Percentiles rank a stretch among this genome's conserved stretches.
These are phyloP conservation scores for Globisporangium middletonii DNA, from an alignment of 352 stramenopile species.

Conservation along the genomic window DNA sequence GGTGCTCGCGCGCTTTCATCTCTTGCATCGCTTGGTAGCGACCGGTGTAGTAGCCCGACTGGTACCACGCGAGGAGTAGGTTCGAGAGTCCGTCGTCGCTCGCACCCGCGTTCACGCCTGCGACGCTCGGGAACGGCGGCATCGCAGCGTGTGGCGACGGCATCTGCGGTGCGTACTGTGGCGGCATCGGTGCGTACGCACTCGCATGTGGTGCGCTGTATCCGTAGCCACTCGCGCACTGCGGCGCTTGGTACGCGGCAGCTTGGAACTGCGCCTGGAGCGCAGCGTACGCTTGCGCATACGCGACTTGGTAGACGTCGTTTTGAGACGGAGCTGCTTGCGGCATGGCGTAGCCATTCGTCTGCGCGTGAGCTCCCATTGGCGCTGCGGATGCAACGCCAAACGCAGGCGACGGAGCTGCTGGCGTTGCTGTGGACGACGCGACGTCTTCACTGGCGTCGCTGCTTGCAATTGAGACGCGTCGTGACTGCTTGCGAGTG, in stretches of 20 bases:
- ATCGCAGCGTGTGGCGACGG: constrained; percentile 6
- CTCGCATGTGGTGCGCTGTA: constrained; percentile 8
- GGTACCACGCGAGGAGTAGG: constrained; percentile 78
- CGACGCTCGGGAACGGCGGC: constrained; percentile 11
- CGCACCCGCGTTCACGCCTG: constrained; percentile 15
- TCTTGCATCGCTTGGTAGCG: constrained; percentile 76
- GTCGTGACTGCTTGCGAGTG: constrained; percentile 19
- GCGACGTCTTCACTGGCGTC: constrained; percentile 17
- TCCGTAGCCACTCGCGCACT: constrained; percentile 9
- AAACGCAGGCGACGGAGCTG: neutral
- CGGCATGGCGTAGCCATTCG: constrained; percentile 3
- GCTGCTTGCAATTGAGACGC: constrained; percentile 17
- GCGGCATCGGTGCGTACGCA: constrained; percentile 9
- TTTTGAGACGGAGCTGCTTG: constrained; percentile 1
- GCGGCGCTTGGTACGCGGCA: constrained; percentile 6
- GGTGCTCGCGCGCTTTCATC: constrained; percentile 33
- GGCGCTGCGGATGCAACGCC: neutral
- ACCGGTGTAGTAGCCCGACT: constrained; percentile 78
- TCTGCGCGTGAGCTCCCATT: neutral
- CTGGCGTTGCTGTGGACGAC: neutral
- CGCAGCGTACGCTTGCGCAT: constrained; percentile 59
- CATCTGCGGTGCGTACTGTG: constrained; percentile 7
- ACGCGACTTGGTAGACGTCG: constrained; percentile 59
- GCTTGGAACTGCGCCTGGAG: constrained; percentile 55
- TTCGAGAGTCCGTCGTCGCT: constrained; percentile 62